Base-by-base conservation (phyloP, 73 alveolate genomes). In the Paramecium sonneborni region DNA sequence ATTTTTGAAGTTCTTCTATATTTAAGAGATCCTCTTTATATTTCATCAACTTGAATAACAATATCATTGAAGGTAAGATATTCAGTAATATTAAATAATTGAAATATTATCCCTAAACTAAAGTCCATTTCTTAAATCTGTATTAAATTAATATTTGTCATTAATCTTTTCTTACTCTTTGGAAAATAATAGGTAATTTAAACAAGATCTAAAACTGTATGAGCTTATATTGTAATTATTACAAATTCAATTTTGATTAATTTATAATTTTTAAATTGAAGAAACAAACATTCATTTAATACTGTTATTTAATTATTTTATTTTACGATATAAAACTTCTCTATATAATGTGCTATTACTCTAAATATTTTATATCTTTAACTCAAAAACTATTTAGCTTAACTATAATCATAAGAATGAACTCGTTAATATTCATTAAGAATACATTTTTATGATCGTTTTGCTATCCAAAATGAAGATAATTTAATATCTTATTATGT, bases 301-400 rank as follows among this genome's bases (percentile, higher is more conserved):
- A 67, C 30, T 67, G 39, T 30, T 67, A 32, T 67, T 24, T 67
- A 26, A 34, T 34, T 34, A 26, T 67, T 34, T 67, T 30, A 15
- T 24, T 67, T 67, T 15, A 67, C 85, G 4, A 67, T 15, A 24
- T 67, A 67, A 67, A 67, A 67, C 46, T 67, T 67, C 12, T 67
- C 85, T 30, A 67, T n/a, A 26, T 67, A 67, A 67, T 67, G 85
- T 0, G 85, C 85, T 67, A 67, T 67, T 12, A 67, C 46, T 24
- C 85, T 67, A n/a, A 67, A 67, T 23, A 67, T 67, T 23, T 67
- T 67, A 26, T 67, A 34, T 34, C 39, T 34, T n/a, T 28, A 32
- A 34, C 46, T 67, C 15, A 67, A 34, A 67, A 32, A 67, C 15
- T 67, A 32, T 67, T 34, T 67, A 4, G 39, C 85, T 26, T 1